Evolutionary conservation across 805 yeast species (phyloP), one percentile per base, ranked within the genome.

Genomic region (Teunomyces barrocoloradensis): DNA sequence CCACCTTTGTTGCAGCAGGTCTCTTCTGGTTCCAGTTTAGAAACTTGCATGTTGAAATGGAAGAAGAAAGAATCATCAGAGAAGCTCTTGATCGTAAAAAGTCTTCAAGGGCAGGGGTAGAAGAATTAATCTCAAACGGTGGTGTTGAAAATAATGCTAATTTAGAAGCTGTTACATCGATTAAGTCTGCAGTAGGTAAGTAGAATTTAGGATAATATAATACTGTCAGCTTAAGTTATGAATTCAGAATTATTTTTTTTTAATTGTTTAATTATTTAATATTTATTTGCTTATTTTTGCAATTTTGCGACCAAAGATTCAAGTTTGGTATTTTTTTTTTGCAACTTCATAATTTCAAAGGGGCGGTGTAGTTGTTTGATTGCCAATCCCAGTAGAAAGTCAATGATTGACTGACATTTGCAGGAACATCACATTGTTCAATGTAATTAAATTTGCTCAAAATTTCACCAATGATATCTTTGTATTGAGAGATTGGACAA

Each of bases 371-470:
- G 51, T 58, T 51, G 20, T 44, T 43, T 10, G 53, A 39, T 35
- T 51, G 44, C 52, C 58, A 73, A 53, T 73, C 75, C 78, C 78
- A 73, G 58, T 66, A 72, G 55, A 73, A 73, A 1, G 73, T 60
- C 37, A 73, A 58, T 1, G 37, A 11, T 15, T 53, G 43, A 6
- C 74, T 71, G 1, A 41, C 55, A 25, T 48, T 44, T 11, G 49
- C 48, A 40, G 58, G 52, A 15, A 59, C 50, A 10, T 54, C 49
- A 56, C 78, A 73, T 42, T 56, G 61, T 30, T 60, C 55, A 27
- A 48, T 51, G 47, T 58, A 64, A 49, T 64, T 55, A 42, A 54
- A 49, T 29, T 58, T 63, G 5, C 50, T 56, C 47, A 71, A 53
- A 54, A 71, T 65, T 27, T 52, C 50, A 27, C 53, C 46, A 34